Evolutionary conservation across 2,329 filamentous ascomycete species (phyloP), one percentile per base, ranked within the genome.

Genomic region (Aspergillus puulaauensis): DNA sequence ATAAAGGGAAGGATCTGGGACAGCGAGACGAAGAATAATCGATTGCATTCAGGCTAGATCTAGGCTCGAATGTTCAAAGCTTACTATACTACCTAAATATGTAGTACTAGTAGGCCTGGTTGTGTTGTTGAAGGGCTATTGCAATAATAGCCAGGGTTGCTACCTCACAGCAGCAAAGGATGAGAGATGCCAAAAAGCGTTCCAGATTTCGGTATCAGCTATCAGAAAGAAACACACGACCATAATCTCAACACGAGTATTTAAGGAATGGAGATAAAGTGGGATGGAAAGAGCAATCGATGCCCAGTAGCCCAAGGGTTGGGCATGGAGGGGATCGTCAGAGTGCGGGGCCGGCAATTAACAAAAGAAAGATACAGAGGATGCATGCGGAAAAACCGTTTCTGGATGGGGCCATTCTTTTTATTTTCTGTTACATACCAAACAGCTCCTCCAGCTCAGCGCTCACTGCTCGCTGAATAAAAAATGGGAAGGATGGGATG

Each of bases 241-340:
- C 27, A 31, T 31, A 11, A 11, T 31, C 3, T 9, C 27, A 31
- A 12, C 15, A 12, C 35, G 6, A 15, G 35, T n/a, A 47, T 49
- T 48, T 17, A 14, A 43, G 21, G 35, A 19, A n/a, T 6, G 35
- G 9, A n/a, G 17, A 35, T 5, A 49, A 44, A 7, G 37, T 44
- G 44, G 45, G 17, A 50, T 54, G 39, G 11, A n/a, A 23, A 31
- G 23, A n/a, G 14, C 31, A 6, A 41, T 54, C 45, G 56, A 58
- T 58, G 56, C 56, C 56, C 56, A 54, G 56, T 54, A 54, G 51
- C 56, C 56, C 56, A 54, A 58, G 39, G 31, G 39, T 54, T 58
- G 56, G 56, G 56, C 56, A 54, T 53, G 14, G 33, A 52, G 33
- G 24, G 12, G 37, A 54, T 31, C n/a, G 15, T 24, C 12, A 24